Conservation (phyloP, 2,329 filamentous ascomycete genomes). For the Hymenoscyphus fructigenus region DNA sequence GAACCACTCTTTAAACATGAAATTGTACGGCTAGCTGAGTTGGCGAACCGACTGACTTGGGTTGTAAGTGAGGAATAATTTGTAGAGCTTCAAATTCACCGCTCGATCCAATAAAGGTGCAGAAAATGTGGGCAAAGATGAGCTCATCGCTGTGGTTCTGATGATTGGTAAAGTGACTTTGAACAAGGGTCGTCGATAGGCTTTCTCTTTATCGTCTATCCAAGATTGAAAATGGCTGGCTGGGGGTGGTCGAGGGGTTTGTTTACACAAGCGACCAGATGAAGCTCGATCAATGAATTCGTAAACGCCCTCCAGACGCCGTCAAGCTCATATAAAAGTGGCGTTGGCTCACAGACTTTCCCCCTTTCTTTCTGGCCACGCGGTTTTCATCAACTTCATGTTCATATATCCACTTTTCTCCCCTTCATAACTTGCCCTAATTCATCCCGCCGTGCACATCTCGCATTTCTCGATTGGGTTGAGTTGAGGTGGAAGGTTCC, state of each 20-base stretch:
- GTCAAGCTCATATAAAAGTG: neutral
- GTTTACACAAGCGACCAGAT: slow-evolving; percentile 2
- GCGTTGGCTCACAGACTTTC: neutral
- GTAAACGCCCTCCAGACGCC: neutral
- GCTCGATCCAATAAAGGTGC: neutral
- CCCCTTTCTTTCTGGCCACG: neutral
- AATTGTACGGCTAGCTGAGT: too few species aligned
- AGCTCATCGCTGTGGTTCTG: slow-evolving; percentile 5
- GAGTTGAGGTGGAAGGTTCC: slow-evolving; percentile 8
- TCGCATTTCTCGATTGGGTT: neutral
- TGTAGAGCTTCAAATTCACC: neutral
- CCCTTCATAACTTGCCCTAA: neutral
- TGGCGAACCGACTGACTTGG: too few species aligned
- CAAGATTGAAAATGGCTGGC: neutral
- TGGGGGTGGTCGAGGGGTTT: neutral
- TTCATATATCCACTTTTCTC: neutral
- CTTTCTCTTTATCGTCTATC: slow-evolving; percentile 4
- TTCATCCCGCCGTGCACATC: neutral
- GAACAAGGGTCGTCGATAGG: slow-evolving; percentile 15
- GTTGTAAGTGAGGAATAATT: too few species aligned
- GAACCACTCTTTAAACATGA: too few species aligned
- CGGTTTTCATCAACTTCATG: neutral
- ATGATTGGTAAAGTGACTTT: slow-evolving; percentile 6
- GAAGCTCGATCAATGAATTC: neutral
- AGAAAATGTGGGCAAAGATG: neutral